A percentile compares a stretch with the other conserved stretches of the same genome.
Evolutionary conservation across 2,329 filamentous ascomycete genomes (phyloP).

Genomic region (Trichoderma sp.): DNA sequence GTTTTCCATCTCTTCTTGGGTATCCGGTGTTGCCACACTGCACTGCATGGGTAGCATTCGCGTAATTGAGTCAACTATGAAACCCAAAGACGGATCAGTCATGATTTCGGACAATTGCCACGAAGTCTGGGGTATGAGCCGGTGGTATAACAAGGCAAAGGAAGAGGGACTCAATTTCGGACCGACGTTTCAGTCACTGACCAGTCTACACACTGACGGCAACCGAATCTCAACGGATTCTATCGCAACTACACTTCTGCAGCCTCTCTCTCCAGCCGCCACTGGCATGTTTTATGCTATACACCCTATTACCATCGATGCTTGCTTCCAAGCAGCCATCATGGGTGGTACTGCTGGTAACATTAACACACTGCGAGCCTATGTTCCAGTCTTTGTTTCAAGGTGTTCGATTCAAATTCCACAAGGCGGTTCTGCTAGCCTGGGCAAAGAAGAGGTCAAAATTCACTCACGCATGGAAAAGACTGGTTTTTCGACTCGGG

Average conservation of each 20-base stretch:
- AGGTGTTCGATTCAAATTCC: not conserved
- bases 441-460: not conserved
- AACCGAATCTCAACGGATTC: not conserved
- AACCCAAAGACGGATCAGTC: not conserved
- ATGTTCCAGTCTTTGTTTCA: not conserved
- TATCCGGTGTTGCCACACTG: not conserved
- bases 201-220: not conserved
- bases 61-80: not conserved
- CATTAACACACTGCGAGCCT: not conserved
- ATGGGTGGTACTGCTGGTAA: slow-evolving; percentile 8
- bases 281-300: slow-evolving; percentile 7
- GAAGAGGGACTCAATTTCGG: slow-evolving; percentile 16
- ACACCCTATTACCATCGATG: slow-evolving; percentile 4
- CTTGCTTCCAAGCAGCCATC: slow-evolving; percentile 7
- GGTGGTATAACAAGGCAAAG: slow-evolving; percentile 6
- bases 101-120: not conserved
- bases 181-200: not conserved
- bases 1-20: slow-evolving; percentile 8
- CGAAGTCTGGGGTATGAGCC: slow-evolving; percentile 8
- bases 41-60: slow-evolving; percentile 14
- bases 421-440: not conserved
- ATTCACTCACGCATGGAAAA: slow-evolving; percentile 15
- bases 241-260: not conserved
- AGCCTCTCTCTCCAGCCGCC: not conserved
- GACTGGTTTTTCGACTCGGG: not conserved